Evolutionary conservation across 345 rosid genomes (phyloP).

Genomic region (Euphorbia lathyris): DNA sequence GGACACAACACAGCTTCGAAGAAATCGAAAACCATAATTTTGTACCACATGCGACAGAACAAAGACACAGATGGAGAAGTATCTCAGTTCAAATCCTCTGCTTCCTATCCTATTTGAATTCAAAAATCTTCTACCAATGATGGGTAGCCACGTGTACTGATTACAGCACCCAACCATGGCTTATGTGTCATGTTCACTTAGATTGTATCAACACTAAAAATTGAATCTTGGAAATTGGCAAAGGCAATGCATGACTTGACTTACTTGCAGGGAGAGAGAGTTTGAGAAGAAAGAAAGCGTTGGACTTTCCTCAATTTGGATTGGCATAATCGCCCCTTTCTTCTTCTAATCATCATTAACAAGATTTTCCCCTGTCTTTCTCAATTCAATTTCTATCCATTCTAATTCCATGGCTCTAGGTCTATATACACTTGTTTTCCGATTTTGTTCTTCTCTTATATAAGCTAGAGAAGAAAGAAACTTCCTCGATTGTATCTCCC

Average conservation of each 20-base stretch:
- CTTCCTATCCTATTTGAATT: background rate
- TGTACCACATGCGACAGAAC: background rate
- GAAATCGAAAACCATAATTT: background rate
- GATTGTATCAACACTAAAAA: constrained; percentile 16
- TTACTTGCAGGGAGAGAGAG: background rate
- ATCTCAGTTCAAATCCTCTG: constrained; percentile 3
- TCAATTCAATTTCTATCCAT: constrained; percentile 17
- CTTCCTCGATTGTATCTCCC: constrained; percentile 20
- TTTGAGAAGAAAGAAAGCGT: constrained; percentile 19
- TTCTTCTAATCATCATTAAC: constrained; percentile 13
- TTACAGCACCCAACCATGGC: background rate
- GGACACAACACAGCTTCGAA: too few relatives aligned
- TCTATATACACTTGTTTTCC: constrained; percentile 9
- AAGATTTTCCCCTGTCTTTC: too few relatives aligned
- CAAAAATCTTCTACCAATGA: background rate
- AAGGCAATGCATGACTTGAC: constrained; percentile 1
- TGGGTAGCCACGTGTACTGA: background rate
- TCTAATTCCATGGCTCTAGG: constrained; percentile 17
- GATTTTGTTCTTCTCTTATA: constrained; percentile 16
- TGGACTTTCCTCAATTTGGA: constrained; percentile 45
- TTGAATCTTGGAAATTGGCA: constrained; percentile 17
- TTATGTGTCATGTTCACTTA: constrained; percentile 1
- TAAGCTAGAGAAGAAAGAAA: constrained; percentile 10
- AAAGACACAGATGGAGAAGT: background rate
- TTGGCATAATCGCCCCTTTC: constrained; percentile 39